Evolutionary conservation across 2,329 filamentous ascomycete genomes (phyloP), one percentile per base, ranked within the genome.

Genomic region (Ophiostoma sp.): DNA sequence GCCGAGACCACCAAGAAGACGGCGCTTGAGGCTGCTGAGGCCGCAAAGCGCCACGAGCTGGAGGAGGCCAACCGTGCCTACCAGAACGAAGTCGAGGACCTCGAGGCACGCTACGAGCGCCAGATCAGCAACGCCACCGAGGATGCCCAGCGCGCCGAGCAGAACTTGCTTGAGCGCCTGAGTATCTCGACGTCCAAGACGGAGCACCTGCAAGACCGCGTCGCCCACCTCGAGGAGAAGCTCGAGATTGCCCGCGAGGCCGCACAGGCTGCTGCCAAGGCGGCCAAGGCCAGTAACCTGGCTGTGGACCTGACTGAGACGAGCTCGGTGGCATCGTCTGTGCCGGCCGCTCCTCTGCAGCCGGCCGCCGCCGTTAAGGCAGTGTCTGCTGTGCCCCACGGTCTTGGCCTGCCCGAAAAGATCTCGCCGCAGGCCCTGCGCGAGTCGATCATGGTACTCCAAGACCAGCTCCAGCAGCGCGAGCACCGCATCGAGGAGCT

Each of bases 391-490:
- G 77, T 79, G 39, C 81, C 82, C n/a, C 82, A 84, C 55, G 79
- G 79, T 22, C 80, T 84, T 74, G 86, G 87, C 28, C 82, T 90
- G 3, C 92, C 93, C 0, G 94, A 96, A 81, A 97, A 92, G 85
- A 93, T 98, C 73, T 98, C 95, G 2, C 93, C 95, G 0, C 95
- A 98, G 82, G 96, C 96, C 7, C 88, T 99, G 42, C 92, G 96
- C 39, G 96, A 99, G 82, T 97, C 95, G 0, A 98, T 99, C 79
- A 91, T 97, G 83, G 96, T 98, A 22, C 86, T 99, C 33, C 96
- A 99, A 83, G 95, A 98, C 81, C 96, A 99, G 82, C 87, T 99
- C 7, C 96, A 98, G 81, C 94, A 96, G 78, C 94, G 96, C 71
- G 96, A 99, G 83, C 88, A 92, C 74, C 91, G 90, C 52, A 97